A percentile compares a stretch with the other conserved stretches of the same genome.
These are phyloP conservation scores for Penicillium egyptiacum DNA, from an alignment of 495 filamentous ascomycete genomes.

Conservation along the genomic window DNA sequence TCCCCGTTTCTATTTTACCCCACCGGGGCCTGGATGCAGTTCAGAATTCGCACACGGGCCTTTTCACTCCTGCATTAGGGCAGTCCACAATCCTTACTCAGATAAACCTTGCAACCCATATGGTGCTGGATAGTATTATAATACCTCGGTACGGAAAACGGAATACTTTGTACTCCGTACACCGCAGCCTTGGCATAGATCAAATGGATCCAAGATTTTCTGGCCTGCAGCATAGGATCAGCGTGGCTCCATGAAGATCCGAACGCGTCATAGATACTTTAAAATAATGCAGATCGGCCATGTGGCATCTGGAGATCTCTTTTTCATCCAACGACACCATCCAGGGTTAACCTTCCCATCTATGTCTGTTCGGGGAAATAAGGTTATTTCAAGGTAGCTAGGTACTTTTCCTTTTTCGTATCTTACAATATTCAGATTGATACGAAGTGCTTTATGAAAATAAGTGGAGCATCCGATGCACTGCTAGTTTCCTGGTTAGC, in stretches of 20 bases:
- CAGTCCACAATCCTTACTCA: neutral
- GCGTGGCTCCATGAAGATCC: slow-evolving; percentile 3
- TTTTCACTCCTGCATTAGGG: slow-evolving; percentile 5
- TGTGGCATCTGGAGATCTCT: neutral
- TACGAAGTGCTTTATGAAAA: too few species aligned
- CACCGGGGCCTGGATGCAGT: neutral
- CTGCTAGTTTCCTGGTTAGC: too few species aligned
- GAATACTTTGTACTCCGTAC: neutral
- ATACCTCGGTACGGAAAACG: neutral
- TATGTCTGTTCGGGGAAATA: slow-evolving; percentile 1
- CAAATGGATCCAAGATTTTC: slow-evolving; percentile 4
- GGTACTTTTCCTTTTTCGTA: neutral
- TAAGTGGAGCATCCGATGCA: too few species aligned
- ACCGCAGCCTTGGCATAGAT: slow-evolving; percentile 4
- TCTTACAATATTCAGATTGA: too few species aligned
- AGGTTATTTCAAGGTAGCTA: neutral
- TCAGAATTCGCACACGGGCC: neutral
- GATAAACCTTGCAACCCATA: neutral
- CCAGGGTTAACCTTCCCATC: neutral
- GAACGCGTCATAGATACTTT: slow-evolving; percentile 1
- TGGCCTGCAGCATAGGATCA: slow-evolving; percentile 1
- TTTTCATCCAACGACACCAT: too few species aligned
- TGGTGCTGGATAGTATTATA: neutral
- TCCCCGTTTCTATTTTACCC: neutral
- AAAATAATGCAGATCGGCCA: slow-evolving; percentile 3